Evolutionary conservation across 768 basidiomycete genomes (phyloP).

Genomic region (Lentinula detonsa): DNA sequence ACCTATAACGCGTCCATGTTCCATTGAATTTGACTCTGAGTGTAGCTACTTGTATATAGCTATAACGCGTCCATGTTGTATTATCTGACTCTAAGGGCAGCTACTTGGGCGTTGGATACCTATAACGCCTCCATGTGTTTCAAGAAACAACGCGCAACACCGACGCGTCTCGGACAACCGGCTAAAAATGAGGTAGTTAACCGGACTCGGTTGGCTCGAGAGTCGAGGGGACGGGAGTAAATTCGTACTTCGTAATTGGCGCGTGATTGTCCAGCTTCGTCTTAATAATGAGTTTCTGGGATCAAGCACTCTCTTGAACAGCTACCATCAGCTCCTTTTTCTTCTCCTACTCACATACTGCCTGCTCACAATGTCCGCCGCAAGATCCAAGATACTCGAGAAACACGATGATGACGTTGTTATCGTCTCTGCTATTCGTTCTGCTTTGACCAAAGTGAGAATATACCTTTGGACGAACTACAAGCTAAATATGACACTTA

Average conservation of each 20-base stretch:
- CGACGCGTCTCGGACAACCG: not conserved
- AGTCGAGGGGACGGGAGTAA: not conserved
- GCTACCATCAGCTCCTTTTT: not conserved
- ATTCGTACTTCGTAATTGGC: not conserved
- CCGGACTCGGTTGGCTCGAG: not conserved
- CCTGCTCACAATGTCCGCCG: constrained; percentile 25
- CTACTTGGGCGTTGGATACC: no score
- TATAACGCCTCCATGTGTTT: not conserved
- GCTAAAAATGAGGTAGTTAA: not conserved
- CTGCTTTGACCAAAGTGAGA: constrained; percentile 85
- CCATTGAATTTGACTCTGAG: no score
- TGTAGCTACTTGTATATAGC: no score
- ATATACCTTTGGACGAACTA: not conserved
- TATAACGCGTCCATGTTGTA: no score
- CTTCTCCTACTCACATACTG: not conserved
- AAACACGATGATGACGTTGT: constrained; percentile 87
- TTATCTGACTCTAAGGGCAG: no score
- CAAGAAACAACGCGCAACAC: not conserved
- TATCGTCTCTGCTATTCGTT: constrained; percentile 82
- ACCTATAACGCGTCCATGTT: no score
- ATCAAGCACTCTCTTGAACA: not conserved
- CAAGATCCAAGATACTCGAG: constrained; percentile 53
- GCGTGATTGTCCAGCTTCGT: not conserved
- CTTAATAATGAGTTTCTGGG: not conserved
- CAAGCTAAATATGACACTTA: not conserved